Percentiles rank a stretch among this genome's conserved stretches.
phyloP scores from a whole-genome alignment of 441 rosid genomes.

The Sinapis alba region DNA sequence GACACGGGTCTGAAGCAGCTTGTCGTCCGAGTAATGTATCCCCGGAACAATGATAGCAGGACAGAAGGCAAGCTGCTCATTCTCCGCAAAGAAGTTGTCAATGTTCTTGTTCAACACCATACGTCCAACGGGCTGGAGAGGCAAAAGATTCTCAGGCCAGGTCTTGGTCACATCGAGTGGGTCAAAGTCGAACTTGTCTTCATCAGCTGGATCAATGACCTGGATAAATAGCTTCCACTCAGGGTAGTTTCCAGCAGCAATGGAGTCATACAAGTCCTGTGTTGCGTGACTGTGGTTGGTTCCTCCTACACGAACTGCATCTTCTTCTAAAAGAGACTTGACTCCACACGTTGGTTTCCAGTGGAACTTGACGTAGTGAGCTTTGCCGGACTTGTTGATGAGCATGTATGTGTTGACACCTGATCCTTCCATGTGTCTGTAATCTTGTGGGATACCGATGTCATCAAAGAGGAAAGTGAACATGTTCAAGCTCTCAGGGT shows the following conservation, averaged over 20 bases:
- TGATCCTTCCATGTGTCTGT: constrained; percentile 96
- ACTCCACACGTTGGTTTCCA: constrained; percentile 98
- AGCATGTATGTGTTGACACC: constrained; percentile 92
- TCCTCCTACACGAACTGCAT: constrained; percentile 88
- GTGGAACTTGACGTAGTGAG: constrained; percentile 84
- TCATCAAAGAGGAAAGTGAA: constrained; percentile 90
- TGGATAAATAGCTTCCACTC: constrained; percentile 96
- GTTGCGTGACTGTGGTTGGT: constrained; percentile 97
- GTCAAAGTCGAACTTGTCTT: constrained; percentile 84
- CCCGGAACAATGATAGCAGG: constrained; percentile 94
- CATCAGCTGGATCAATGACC: constrained; percentile 82
- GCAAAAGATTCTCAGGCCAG: constrained; percentile 96
- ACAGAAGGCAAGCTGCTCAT: constrained; percentile 90
- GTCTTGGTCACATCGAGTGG: constrained; percentile 95
- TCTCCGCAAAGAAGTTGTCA: constrained; percentile 98
- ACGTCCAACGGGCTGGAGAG: constrained; percentile 92
- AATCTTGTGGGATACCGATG: constrained; percentile 88
- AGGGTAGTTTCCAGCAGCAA: constrained; percentile 90
- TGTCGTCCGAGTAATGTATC: constrained; percentile 82
- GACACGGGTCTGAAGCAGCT: constrained; percentile 83
- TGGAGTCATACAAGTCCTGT: constrained; percentile 74
- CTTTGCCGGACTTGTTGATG: constrained; percentile 85
- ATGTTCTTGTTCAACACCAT: constrained; percentile 95
- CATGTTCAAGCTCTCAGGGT: constrained; percentile 94
- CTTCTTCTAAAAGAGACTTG: constrained; percentile 84